These are phyloP conservation scores for Hirschioporus abietinus DNA, from an alignment of 768 basidiomycete genomes.

Conservation along the genomic window DNA sequence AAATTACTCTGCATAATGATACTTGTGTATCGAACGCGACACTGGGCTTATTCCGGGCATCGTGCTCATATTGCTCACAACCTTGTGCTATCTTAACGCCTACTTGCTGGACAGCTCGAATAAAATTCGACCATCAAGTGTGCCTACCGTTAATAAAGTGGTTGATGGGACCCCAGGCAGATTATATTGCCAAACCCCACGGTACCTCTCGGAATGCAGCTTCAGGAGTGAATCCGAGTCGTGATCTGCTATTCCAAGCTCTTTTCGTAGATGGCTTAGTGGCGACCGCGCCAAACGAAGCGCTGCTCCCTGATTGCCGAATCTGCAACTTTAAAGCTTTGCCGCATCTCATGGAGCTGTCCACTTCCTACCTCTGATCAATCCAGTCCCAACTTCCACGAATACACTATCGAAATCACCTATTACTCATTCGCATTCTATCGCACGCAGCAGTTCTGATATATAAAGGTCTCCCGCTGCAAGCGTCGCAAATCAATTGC, in stretches of 20 bases:
- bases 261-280: background rate
- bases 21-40: background rate
- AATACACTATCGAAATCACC: background rate
- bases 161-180: background rate
- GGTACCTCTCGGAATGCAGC: background rate
- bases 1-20: background rate
- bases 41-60: background rate
- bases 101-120: background rate
- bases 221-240: background rate
- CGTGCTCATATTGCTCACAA: background rate
- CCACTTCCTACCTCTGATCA: background rate
- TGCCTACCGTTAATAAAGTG: conserved; percentile 1
- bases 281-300: background rate
- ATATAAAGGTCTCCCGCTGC: background rate
- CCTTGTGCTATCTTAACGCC: background rate
- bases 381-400: background rate
- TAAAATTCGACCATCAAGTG: background rate
- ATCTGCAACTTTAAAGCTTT: background rate
- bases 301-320: background rate
- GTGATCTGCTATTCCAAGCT: conserved; percentile 1
- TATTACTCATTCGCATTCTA: background rate
- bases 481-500: conserved; percentile 1
- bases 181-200: background rate
- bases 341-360: background rate
- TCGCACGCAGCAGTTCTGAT: background rate